These are phyloP conservation scores for Paratrypanosoma confusum DNA, from an alignment of 208 protist genomes.

Conservation along the genomic window DNA sequence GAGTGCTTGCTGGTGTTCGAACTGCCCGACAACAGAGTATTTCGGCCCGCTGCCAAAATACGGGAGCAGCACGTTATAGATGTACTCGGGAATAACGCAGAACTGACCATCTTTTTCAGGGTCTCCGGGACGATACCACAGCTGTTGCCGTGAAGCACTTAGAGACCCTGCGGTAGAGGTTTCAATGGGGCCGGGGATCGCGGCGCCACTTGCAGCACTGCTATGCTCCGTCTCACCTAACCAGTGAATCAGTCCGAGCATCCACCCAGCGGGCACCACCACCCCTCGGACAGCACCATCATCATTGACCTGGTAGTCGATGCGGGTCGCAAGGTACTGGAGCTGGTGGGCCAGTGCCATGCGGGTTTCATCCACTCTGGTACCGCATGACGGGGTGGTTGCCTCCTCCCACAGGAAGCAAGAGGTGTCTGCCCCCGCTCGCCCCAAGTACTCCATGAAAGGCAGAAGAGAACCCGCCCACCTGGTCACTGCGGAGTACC, in stretches of 20 bases:
- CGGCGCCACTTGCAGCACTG: conserved; percentile 1
- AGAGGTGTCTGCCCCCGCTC: no score
- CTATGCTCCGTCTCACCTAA: conserved; percentile 6
- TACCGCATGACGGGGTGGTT: no score
- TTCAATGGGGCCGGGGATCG: conserved; percentile 46
- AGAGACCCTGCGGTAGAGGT: no score
- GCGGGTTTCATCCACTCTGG: no score
- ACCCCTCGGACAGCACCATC: conserved; percentile 25
- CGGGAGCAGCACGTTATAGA: conserved; percentile 43
- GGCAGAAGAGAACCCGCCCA: no score
- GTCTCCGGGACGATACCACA: no score
- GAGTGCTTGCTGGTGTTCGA: no score
- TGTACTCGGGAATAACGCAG: conserved; percentile 54
- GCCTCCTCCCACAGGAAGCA: no score
- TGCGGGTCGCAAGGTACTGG: conserved; percentile 29
- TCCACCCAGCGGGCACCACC: conserved; percentile 46
- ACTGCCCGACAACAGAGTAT: conserved; percentile 39
- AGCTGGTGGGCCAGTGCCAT: conserved; percentile 49
- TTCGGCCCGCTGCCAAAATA: conserved; percentile 57
- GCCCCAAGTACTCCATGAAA: no score
- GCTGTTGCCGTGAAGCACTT: no score
- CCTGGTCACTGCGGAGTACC: no score
- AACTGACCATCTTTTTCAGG: no score
- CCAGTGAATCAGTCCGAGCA: conserved; percentile 36
- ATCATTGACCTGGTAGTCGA: conserved; percentile 27